Conservation (phyloP, 2,329 filamentous ascomycete species). For the Nannizziopsis barbatae region DNA sequence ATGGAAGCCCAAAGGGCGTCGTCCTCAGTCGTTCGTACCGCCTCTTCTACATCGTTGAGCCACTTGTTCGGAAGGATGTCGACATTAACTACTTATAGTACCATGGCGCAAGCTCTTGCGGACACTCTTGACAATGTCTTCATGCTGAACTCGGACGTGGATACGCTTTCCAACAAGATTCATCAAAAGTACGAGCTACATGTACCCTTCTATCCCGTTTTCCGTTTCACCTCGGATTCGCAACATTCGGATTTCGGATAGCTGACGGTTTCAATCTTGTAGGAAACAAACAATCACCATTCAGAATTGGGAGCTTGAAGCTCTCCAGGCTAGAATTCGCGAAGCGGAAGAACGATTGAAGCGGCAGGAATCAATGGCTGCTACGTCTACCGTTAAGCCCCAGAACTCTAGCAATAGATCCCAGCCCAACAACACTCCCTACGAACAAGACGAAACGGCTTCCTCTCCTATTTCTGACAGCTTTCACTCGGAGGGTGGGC, state of each 20-base stretch:
- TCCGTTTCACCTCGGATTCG: neutral
- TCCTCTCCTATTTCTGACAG: slow-evolving; percentile 16
- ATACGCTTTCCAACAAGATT: slow-evolving; percentile 62
- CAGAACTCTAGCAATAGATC: slow-evolving; percentile 12
- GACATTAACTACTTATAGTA: slow-evolving; percentile 43
- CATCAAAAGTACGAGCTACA: slow-evolving; percentile 59
- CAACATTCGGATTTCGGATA: too few species aligned
- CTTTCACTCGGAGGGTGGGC: slow-evolving; percentile 19
- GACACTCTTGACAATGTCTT: slow-evolving; percentile 79
- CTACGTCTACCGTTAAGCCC: slow-evolving; percentile 12
- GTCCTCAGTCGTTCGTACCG: slow-evolving; percentile 56
- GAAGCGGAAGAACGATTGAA: slow-evolving; percentile 73
- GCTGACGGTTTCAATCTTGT: slow-evolving; percentile 8
- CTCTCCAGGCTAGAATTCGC: slow-evolving; percentile 69
- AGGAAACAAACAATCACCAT: slow-evolving; percentile 70
- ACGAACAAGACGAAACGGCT: slow-evolving; percentile 14
- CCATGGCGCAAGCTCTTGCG: slow-evolving; percentile 78
- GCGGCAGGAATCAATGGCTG: slow-evolving; percentile 20
- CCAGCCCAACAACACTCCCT: slow-evolving; percentile 16
- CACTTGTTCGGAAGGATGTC: neutral
- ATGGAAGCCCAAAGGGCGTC: slow-evolving; percentile 66
- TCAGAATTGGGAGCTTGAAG: slow-evolving; percentile 69
- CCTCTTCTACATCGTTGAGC: slow-evolving; percentile 5
- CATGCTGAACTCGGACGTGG: slow-evolving; percentile 67
- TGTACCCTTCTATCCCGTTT: neutral